Evolutionary conservation across 1,284 basidiomycete genomes (phyloP), one percentile per base, ranked within the genome.

Genomic region (Malassezia vespertilionis): DNA sequence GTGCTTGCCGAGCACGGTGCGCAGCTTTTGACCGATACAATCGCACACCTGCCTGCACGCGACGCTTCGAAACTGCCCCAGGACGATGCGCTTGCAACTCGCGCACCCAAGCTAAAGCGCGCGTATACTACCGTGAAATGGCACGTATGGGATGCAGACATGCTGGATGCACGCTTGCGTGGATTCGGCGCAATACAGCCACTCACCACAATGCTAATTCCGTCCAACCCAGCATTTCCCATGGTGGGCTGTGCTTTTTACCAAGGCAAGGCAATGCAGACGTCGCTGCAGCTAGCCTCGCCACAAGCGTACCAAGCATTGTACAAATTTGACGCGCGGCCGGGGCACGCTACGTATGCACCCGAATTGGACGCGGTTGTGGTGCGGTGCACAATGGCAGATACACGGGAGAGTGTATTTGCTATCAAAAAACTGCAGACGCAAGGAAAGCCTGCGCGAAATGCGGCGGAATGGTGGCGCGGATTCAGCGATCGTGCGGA

Each of bases 1-100:
- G 11, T 54, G 8, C 36, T 65, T 15, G 46, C 44, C 12, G 54
- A 49, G 34, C 33, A 22, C 26, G 87, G 86, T 0, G 86, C 83
- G 0, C 69, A 76, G 24, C 68, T 87, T 1, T 76, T 95, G 15
- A 80, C 88, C 0, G 73, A 78, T 0, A 79, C 83, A 4, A 71
- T 93, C 4, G 75, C 80, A 24, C 73, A 80, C 39, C 80, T 89
- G 71, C 67, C 78, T 7, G 52, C 58, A 0, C 26, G 27, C 6
- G 54, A 82, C 79, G 75, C 75, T 17, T 61, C 58, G 4, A 72
- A 51, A 18, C 43, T 40, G 42, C n/a, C 40, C 1, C 60, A 69
- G 33, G 49, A 56, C 27, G 37, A 46, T 15, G 20, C 32, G 9
- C 7, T 43, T 2, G 46, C 31, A 5, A 46, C 57, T 0, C 50